Evolutionary conservation across 1,284 basidiomycete species (phyloP).

Genomic region (Inonotus hispidus): DNA sequence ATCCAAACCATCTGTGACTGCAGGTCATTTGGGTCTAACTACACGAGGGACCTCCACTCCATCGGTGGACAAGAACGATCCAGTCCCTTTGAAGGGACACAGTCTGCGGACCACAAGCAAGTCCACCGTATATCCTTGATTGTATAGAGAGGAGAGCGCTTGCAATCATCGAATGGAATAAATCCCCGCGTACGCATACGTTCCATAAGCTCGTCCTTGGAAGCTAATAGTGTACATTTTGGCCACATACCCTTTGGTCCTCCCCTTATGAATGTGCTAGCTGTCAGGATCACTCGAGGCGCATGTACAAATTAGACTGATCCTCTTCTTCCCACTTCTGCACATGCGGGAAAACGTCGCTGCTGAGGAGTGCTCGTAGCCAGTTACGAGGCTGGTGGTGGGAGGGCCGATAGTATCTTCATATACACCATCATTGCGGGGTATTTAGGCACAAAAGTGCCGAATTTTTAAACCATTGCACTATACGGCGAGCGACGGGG

Average conservation of each 20-base stretch:
- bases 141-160: neutral
- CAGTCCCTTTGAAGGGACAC: too few species aligned
- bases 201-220: too few species aligned
- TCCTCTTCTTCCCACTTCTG: constrained; percentile 20
- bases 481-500: neutral
- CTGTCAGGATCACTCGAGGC: neutral
- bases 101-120: too few species aligned
- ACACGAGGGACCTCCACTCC: too few species aligned
- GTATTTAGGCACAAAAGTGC: neutral
- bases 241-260: too few species aligned
- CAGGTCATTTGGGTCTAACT: too few species aligned
- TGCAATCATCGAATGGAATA: constrained; percentile 20
- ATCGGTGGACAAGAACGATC: too few species aligned
- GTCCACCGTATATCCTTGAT: too few species aligned
- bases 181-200: too few species aligned
- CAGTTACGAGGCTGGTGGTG: constrained; percentile 9
- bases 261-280: neutral
- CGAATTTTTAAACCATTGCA: neutral
- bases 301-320: neutral
- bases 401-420: constrained; percentile 12
- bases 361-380: constrained; percentile 12
- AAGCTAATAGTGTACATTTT: too few species aligned
- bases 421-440: neutral
- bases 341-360: constrained; percentile 18
- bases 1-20: too few species aligned